Evolutionary conservation across 306 rosid species (phyloP), one percentile per base, ranked within the genome.

Genomic region (Castanospermum australe): DNA sequence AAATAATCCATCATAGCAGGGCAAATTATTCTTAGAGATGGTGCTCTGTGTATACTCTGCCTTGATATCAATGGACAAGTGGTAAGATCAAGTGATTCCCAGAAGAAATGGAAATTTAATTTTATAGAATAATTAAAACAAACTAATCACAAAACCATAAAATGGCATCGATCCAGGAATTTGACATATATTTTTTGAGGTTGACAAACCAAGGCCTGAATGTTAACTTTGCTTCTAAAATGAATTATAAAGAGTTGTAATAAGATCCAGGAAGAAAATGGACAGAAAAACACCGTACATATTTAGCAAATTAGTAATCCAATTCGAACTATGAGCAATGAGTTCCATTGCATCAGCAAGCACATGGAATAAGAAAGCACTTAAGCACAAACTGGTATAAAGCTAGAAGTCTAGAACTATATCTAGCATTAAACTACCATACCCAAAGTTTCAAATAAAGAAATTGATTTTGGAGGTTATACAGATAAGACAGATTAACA

Each of bases 1-100:
- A 39, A 63, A 76, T 47, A 50, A 73, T 39, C 5, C 79, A 64
- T 52, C 57, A 54, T 38, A 71, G 20, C n/a, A n/a, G n/a, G n/a
- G n/a, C n/a, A 72, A 60, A 47, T 2, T 54, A 64, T 52, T 35
- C 17, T 39, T 5, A 42, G 15, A n/a, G 28, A 63, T 21, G 39
- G 22, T 22, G 20, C 28, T 7, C 15, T 48, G 44, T 52, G 28
- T 55, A 15, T 25, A 39, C n/a, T 62, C 48, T 61, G 44, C 59
- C 25, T 10, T 39, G 9, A 30, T 5, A 45, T 25, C 45, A 50
- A 38, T 62, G 22, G 14, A 18, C n/a, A 30, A 38, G 75, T 1
- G 10, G 24, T 5, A 39, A 20, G 13, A 56, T 8, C 36, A 68
- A 42, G 51, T 30, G 48, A 59, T 41, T 28, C 67, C 59, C 18